Percentiles rank a stretch among this genome's conserved stretches.
These are phyloP conservation scores for Oligophagozyma castellii DNA, from an alignment of 1,139 yeast genomes.

Conservation along the genomic window DNA sequence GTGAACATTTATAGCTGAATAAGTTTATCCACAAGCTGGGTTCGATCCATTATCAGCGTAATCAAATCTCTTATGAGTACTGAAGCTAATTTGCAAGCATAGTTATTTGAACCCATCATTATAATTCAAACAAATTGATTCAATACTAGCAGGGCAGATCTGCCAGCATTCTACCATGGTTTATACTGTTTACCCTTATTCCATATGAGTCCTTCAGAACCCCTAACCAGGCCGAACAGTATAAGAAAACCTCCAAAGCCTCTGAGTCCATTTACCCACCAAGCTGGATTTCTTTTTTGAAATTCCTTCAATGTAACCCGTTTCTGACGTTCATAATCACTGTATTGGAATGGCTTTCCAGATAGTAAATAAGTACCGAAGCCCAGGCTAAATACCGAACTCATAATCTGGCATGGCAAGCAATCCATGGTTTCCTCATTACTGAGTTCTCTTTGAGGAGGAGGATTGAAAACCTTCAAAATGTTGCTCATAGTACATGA, in stretches of 20 bases:
- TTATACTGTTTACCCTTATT: conserved; percentile 22
- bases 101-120: too few relatives aligned
- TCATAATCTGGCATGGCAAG: conserved; percentile 50
- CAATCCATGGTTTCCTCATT: conserved; percentile 36
- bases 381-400: conserved; percentile 39
- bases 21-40: too few relatives aligned
- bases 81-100: too few relatives aligned
- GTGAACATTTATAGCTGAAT: too few relatives aligned
- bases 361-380: conserved; percentile 48
- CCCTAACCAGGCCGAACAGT: conserved; percentile 43
- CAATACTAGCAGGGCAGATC: too few relatives aligned
- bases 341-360: conserved; percentile 36
- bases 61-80: too few relatives aligned
- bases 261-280: conserved; percentile 44
- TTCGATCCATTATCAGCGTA: too few relatives aligned
- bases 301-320: conserved; percentile 25
- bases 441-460: conserved; percentile 31
- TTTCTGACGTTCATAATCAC: conserved; percentile 24
- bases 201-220: conserved; percentile 42
- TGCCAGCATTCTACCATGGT: too few relatives aligned
- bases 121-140: too few relatives aligned
- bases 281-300: conserved; percentile 33
- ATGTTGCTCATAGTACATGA: conserved; percentile 52
- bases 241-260: conserved; percentile 39
- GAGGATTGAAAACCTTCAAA: conserved; percentile 44